Percentiles rank a stretch among this genome's conserved stretches.
These are phyloP conservation scores for Nemophila menziesii DNA, from an alignment of 257 asterid species.

Conservation along the genomic window DNA sequence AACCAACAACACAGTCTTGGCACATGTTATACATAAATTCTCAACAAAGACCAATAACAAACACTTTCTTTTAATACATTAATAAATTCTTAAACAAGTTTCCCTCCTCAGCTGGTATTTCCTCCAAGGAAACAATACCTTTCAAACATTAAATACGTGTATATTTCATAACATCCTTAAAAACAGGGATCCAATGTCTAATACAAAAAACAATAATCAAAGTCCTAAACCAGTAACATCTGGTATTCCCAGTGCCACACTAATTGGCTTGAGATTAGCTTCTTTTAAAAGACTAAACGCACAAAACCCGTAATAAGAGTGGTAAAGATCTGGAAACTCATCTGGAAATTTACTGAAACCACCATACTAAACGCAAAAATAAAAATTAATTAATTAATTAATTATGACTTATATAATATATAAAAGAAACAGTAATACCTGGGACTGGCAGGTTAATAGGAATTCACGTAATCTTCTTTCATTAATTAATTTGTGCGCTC, in stretches of 20 bases:
- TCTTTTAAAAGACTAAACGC: constrained; percentile 78
- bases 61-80: too few relatives aligned
- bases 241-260: constrained; percentile 61
- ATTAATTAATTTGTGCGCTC: constrained; percentile 51
- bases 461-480: constrained; percentile 51
- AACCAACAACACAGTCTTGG: too few relatives aligned
- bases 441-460: constrained; percentile 62
- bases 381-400: constrained; percentile 4
- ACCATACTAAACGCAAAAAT: constrained; percentile 51
- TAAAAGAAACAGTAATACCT: constrained; percentile 45
- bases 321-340: constrained; percentile 76
- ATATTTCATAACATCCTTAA: too few relatives aligned
- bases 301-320: constrained; percentile 72
- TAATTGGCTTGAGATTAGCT: constrained; percentile 41
- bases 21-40: too few relatives aligned
- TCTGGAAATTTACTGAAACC: constrained; percentile 87
- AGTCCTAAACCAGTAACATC: constrained; percentile 35
- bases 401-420: background rate
- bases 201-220: constrained; percentile 14
- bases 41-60: too few relatives aligned
- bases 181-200: background rate
- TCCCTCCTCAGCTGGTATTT: too few relatives aligned
- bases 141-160: too few relatives aligned
- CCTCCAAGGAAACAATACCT: too few relatives aligned
- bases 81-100: too few relatives aligned